These are phyloP conservation scores for Fusarium pilosicola DNA, from an alignment of 2,329 filamentous ascomycete species.

Conservation along the genomic window DNA sequence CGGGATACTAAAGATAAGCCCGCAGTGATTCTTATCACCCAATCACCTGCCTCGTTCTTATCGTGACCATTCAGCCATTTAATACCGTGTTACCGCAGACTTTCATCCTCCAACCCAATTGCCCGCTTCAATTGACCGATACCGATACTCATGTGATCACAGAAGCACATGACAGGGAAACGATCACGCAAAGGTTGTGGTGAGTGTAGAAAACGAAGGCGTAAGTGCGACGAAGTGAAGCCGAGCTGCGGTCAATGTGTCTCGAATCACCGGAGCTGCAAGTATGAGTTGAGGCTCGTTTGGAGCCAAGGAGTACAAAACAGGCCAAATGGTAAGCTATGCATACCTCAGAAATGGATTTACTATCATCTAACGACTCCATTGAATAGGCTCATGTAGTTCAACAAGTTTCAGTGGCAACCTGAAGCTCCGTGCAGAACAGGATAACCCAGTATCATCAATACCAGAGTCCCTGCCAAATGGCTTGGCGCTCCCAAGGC, in stretches of 20 bases:
- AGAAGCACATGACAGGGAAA: slow-evolving; percentile 31
- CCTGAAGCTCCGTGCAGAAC: background rate
- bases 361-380: accelerated
- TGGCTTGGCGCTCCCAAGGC: slow-evolving; percentile 31
- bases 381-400: background rate
- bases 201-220: slow-evolving; percentile 43
- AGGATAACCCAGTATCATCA: background rate
- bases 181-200: slow-evolving; percentile 44
- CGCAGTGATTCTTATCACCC: background rate
- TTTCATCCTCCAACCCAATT: background rate
- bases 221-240: slow-evolving; percentile 45
- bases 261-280: slow-evolving; percentile 27
- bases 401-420: background rate
- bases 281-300: slow-evolving; percentile 40
- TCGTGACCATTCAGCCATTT: background rate
- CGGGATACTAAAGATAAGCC: background rate
- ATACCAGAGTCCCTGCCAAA: slow-evolving; percentile 39
- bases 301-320: slow-evolving; percentile 30
- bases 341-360: accelerated
- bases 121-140: background rate
- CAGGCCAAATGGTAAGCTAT: background rate
- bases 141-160: background rate
- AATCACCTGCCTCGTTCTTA: slow-evolving; percentile 1
- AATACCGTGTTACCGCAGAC: background rate
- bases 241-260: slow-evolving; percentile 40